These are phyloP conservation scores for Hymenoscyphus salicellus DNA, from an alignment of 2,329 filamentous ascomycete genomes.

Conservation along the genomic window DNA sequence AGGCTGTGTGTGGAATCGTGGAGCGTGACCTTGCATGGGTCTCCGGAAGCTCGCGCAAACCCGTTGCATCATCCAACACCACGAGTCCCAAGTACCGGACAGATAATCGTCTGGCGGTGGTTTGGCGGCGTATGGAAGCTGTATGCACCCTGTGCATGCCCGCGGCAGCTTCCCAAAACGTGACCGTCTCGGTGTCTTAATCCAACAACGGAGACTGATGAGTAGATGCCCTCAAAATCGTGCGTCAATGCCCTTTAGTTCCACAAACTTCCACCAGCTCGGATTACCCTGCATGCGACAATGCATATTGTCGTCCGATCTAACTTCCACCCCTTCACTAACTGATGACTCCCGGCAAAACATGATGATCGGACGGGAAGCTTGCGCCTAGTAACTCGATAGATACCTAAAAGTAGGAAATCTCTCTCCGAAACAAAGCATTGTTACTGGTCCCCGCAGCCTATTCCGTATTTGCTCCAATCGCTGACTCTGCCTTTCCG, in stretches of 20 bases:
- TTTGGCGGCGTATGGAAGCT: neutral
- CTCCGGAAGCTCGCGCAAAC: constrained; percentile 16
- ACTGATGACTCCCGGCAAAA: neutral
- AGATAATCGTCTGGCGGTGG: constrained; percentile 15
- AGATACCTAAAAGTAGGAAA: neutral
- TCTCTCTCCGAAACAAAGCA: neutral
- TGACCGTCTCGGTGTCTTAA: constrained; percentile 2
- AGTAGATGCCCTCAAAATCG: neutral
- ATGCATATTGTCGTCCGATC: neutral
- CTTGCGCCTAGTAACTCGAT: neutral
- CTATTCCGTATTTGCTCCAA: constrained; percentile 20
- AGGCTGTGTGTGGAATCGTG: neutral
- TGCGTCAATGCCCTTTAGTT: neutral
- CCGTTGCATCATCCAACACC: constrained; percentile 13
- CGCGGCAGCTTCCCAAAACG: neutral
- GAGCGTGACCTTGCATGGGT: neutral
- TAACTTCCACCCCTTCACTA: neutral
- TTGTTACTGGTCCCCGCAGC: constrained; percentile 3
- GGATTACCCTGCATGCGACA: constrained; percentile 1
- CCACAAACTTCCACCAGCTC: constrained; percentile 1
- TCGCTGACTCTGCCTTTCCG: constrained; percentile 1
- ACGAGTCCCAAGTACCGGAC: constrained; percentile 23
- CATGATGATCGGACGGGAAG: neutral
- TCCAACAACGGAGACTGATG: constrained; percentile 1
- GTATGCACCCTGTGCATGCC: neutral